Conservation (phyloP, 495 filamentous ascomycete species). For the Niebla homalea region DNA sequence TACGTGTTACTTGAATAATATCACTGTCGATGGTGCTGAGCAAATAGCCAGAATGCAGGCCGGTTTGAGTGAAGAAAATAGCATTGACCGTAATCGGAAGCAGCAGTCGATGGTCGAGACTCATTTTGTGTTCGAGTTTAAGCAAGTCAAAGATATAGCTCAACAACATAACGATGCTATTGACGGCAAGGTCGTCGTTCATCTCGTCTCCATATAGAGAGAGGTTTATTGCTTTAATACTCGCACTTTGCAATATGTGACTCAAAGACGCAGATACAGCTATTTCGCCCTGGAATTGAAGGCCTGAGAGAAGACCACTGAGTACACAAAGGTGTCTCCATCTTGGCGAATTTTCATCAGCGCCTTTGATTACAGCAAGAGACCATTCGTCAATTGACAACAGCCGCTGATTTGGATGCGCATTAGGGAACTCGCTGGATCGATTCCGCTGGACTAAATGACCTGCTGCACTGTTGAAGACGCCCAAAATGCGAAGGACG, state of each 20-base stretch:
- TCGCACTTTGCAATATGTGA: conserved; percentile 59
- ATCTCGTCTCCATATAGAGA: conserved; percentile 44
- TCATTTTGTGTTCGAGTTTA: conserved; percentile 37
- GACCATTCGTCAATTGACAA: conserved; percentile 65
- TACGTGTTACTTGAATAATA: conserved; percentile 45
- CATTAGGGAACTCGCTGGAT: conserved; percentile 20
- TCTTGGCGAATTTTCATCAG: conserved; percentile 67
- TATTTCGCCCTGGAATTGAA: conserved; percentile 53
- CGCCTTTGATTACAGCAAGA: conserved; percentile 66
- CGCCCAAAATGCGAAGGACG: conserved; percentile 63
- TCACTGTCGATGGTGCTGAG: conserved; percentile 65
- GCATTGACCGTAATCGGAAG: conserved; percentile 57
- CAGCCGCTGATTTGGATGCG: conserved; percentile 19
- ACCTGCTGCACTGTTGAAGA: conserved; percentile 74
- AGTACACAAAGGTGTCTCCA: conserved; percentile 83
- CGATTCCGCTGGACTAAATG: conserved; percentile 48
- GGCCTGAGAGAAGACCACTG: conserved; percentile 68
- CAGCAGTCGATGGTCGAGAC: conserved; percentile 65
- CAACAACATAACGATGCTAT: conserved; percentile 56
- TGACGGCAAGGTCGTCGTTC: conserved; percentile 41
- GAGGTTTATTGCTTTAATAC: conserved; percentile 67
- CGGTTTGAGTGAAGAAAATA: conserved; percentile 55
- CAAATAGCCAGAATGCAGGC: conserved; percentile 74
- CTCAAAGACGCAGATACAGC: conserved; percentile 50
- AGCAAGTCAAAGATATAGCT: conserved; percentile 68